phyloP scores from a whole-genome alignment of 192 early-diverging fungal genomes.

The Coemansia furcata region DNA sequence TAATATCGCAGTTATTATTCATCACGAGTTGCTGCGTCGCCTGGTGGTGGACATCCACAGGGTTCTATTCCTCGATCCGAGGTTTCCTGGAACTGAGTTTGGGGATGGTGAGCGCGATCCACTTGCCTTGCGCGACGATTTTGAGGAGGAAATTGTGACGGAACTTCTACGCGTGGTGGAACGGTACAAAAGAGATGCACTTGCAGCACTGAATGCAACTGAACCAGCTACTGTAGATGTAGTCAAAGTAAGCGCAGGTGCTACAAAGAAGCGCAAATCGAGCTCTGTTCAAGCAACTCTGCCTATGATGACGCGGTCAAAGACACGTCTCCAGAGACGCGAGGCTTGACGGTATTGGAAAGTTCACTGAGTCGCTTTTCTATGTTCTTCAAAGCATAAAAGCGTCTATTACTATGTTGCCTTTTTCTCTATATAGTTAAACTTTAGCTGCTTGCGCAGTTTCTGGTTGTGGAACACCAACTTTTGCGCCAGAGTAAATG shows the following conservation, averaged over 20 bases:
- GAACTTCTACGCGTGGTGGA: neutral
- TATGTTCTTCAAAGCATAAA: no score
- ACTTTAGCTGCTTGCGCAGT: constrained; percentile 14
- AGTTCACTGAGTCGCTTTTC: neutral
- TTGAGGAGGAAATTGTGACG: neutral
- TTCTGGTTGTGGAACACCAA: constrained; percentile 13
- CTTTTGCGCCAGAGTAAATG: constrained; percentile 22
- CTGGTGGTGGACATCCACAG: neutral
- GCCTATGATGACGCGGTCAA: neutral
- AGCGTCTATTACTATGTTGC: neutral
- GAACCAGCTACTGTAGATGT: neutral
- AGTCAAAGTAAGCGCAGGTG: neutral
- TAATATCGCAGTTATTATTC: no score
- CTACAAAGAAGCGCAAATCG: neutral
- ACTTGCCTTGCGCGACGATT: neutral
- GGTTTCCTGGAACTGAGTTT: neutral
- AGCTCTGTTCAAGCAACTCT: neutral
- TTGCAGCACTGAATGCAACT: neutral
- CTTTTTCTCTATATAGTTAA: neutral
- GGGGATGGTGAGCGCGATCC: no score
- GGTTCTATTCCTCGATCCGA: neutral
- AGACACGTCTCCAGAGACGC: neutral
- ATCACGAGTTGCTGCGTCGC: no score
- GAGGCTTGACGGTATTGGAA: neutral
- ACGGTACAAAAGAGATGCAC: neutral